Evolutionary conservation across 345 rosid genomes (phyloP).

Genomic region (Eucalyptus guilfoylei): DNA sequence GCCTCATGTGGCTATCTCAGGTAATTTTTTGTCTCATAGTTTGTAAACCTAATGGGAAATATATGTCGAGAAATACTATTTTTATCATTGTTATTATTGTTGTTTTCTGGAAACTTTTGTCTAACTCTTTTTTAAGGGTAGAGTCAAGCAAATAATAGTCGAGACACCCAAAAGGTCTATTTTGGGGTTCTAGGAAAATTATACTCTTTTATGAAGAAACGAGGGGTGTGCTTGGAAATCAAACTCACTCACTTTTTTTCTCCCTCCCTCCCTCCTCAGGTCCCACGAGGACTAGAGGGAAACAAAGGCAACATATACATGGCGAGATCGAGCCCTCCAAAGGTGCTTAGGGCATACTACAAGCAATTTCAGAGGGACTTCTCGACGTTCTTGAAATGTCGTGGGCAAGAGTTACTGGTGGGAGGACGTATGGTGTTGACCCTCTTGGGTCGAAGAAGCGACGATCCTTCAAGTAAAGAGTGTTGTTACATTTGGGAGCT

Average conservation of each 20-base stretch:
- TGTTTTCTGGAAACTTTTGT: neutral
- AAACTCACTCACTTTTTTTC: neutral
- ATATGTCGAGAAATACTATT: neutral
- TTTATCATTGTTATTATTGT: neutral
- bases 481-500: slow-evolving; percentile 44
- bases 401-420: slow-evolving; percentile 20
- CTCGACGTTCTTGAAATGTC: slow-evolving; percentile 17
- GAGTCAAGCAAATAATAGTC: neutral
- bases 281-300: slow-evolving; percentile 21
- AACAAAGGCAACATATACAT: slow-evolving; percentile 38
- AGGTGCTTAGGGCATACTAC: slow-evolving; percentile 23
- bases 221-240: neutral
- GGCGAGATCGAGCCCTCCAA: slow-evolving; percentile 18
- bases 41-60: neutral
- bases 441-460: slow-evolving; percentile 22
- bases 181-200: neutral
- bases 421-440: slow-evolving; percentile 45
- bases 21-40: neutral
- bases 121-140: neutral
- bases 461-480: slow-evolving; percentile 30
- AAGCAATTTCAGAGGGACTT: slow-evolving; percentile 33
- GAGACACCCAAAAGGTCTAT: neutral
- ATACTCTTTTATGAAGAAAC: neutral
- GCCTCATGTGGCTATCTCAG: slow-evolving; percentile 45
- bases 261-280: neutral